These are phyloP conservation scores for Pythium aristosporum DNA, from an alignment of 352 stramenopile species.

Conservation along the genomic window DNA sequence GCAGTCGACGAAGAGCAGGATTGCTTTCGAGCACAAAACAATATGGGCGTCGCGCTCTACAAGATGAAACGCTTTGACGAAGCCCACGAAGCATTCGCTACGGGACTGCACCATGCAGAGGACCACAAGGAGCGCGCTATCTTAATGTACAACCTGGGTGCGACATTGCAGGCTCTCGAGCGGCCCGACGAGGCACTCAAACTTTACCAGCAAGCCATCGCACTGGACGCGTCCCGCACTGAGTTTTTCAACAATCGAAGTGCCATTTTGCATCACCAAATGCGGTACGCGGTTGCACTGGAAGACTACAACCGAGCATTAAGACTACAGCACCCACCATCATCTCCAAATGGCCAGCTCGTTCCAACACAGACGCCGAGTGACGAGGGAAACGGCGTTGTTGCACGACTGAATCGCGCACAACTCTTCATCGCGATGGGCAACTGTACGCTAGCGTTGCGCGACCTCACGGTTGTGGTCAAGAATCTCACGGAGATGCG, in stretches of 20 bases:
- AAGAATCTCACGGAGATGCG: conserved; percentile 1
- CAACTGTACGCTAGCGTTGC: conserved; percentile 39
- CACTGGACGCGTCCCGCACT: conserved; percentile 33
- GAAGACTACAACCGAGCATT: conserved; percentile 57
- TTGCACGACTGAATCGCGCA: conserved; percentile 49
- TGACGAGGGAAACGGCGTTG: conserved; percentile 23
- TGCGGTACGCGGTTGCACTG: conserved; percentile 47
- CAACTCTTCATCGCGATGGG: conserved; percentile 56
- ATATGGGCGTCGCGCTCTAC: conserved; percentile 47
- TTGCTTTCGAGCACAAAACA: conserved; percentile 44
- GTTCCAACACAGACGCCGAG: background rate
- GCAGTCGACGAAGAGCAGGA: conserved; percentile 41
- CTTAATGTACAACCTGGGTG: conserved; percentile 50
- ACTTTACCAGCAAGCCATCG: conserved; percentile 54
- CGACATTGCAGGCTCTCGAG: conserved; percentile 38
- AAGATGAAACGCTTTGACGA: conserved; percentile 46
- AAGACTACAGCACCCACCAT: conserved; percentile 15
- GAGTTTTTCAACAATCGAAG: conserved; percentile 65
- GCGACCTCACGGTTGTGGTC: conserved; percentile 32
- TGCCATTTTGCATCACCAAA: conserved; percentile 50
- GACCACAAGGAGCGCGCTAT: conserved; percentile 31
- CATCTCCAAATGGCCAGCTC: background rate
- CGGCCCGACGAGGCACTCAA: conserved; percentile 45
- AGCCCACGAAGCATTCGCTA: conserved; percentile 41
- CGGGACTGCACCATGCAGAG: conserved; percentile 33